phyloP scores from a whole-genome alignment of 108 stramenopile species.

The Stephanodiscus triporus region DNA sequence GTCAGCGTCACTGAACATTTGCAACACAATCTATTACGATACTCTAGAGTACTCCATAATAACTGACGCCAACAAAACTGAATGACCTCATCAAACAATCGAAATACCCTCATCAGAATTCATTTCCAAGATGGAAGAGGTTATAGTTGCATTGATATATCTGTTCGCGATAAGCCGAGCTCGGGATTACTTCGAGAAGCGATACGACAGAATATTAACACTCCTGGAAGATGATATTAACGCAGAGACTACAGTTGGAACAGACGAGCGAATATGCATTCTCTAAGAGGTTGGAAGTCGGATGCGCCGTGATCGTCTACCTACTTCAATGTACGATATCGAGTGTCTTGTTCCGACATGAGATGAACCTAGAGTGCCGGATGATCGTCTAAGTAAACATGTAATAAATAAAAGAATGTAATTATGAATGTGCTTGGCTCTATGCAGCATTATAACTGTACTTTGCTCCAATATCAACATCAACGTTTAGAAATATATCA shows the following conservation, averaged over 20 bases:
- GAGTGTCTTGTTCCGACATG: neutral
- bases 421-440: neutral
- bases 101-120: conserved; percentile 1
- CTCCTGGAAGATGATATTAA: conserved; percentile 21
- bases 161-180: conserved; percentile 27
- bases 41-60: too few relatives aligned
- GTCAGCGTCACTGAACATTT: neutral
- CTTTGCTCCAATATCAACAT: neutral
- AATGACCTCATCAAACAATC: neutral
- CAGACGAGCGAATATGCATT: conserved; percentile 14
- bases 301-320: neutral
- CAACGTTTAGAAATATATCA: too few relatives aligned
- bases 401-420: neutral
- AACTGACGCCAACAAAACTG: neutral
- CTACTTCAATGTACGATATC: neutral
- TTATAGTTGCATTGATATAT: conserved; percentile 24
- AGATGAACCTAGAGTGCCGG: neutral
- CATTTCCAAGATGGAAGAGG: conserved; percentile 29
- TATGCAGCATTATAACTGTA: neutral
- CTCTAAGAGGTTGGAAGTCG: neutral
- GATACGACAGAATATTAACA: conserved; percentile 25
- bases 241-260: neutral
- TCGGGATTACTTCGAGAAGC: conserved; percentile 28
- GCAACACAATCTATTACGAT: neutral
- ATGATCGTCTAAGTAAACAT: neutral